These are phyloP conservation scores for Oryza glaberrima DNA, from an alignment of 176 grass and related monocot species.

Conservation along the genomic window DNA sequence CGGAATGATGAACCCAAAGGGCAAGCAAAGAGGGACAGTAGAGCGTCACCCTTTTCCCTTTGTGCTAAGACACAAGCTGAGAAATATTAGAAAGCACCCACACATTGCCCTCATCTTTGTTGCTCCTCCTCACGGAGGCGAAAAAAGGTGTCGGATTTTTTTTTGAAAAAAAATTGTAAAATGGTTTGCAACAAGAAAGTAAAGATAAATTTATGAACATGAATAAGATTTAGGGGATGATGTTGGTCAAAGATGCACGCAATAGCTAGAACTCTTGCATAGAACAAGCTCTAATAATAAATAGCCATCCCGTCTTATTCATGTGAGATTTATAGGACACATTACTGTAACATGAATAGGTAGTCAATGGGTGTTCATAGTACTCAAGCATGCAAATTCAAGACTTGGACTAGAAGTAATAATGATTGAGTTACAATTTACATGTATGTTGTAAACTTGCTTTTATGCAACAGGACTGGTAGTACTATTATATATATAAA, in stretches of 20 bases:
- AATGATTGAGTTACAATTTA: slow-evolving; percentile 1
- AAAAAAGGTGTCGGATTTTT: neutral
- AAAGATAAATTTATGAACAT: neutral
- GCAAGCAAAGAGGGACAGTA: slow-evolving; percentile 37
- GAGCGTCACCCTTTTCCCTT: slow-evolving; percentile 51
- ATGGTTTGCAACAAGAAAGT: neutral
- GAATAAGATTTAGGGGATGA: neutral
- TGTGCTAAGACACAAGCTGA: slow-evolving; percentile 43
- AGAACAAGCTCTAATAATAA: neutral
- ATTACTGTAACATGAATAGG: neutral
- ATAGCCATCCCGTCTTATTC: neutral
- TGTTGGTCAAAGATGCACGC: neutral
- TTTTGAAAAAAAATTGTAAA: too few relatives aligned
- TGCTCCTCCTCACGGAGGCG: neutral
- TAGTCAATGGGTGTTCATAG: neutral
- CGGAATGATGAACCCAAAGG: slow-evolving; percentile 63
- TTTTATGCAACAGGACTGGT: neutral
- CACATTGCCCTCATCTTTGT: neutral
- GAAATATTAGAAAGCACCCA: slow-evolving; percentile 24
- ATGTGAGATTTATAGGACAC: neutral
- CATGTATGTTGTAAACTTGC: neutral
- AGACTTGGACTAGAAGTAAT: neutral
- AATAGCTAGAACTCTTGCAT: too few relatives aligned
- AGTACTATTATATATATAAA: neutral
- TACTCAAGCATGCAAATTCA: neutral